phyloP scores from a whole-genome alignment of 192 early-diverging fungal species.

The Podochytrium sp. region DNA sequence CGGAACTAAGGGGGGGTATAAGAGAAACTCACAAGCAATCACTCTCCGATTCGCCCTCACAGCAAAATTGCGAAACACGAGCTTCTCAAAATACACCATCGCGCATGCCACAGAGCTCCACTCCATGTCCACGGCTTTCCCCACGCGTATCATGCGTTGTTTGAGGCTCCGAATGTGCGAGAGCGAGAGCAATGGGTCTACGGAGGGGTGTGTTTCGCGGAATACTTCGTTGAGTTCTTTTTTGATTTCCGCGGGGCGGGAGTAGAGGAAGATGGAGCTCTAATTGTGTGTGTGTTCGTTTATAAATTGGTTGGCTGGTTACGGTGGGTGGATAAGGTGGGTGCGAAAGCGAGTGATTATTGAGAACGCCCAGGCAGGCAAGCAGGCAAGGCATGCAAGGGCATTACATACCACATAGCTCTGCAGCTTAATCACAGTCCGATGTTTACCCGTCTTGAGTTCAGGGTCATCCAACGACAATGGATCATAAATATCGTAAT shows the following conservation, averaged over 20 bases:
- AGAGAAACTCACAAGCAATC: conserved; percentile 53
- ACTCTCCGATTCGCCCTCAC: conserved; percentile 74
- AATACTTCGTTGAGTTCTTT: conserved; percentile 89
- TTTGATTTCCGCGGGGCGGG: conserved; percentile 79
- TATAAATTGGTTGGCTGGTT: not conserved
- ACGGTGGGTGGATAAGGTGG: conserved; percentile 4
- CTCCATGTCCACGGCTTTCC: conserved; percentile 72
- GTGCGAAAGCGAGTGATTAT: too few species aligned
- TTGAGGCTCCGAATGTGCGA: conserved; percentile 89
- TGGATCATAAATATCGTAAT: conserved; percentile 72
- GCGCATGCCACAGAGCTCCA: conserved; percentile 85
- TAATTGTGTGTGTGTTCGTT: conserved; percentile 33
- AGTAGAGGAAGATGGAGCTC: conserved; percentile 84
- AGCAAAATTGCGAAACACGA: conserved; percentile 74
- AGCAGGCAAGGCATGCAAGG: too few species aligned
- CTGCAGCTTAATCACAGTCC: conserved; percentile 79
- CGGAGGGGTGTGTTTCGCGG: conserved; percentile 75
- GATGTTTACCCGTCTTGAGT: conserved; percentile 75
- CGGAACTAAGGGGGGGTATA: not conserved
- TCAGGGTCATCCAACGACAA: conserved; percentile 86
- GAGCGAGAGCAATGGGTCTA: conserved; percentile 80
- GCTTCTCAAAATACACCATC: conserved; percentile 96
- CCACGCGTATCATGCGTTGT: conserved; percentile 64
- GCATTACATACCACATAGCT: conserved; percentile 75
- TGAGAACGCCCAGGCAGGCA: too few species aligned